Conservation (phyloP, 1,139 yeast genomes). For the Hyphopichia khmerensis region DNA sequence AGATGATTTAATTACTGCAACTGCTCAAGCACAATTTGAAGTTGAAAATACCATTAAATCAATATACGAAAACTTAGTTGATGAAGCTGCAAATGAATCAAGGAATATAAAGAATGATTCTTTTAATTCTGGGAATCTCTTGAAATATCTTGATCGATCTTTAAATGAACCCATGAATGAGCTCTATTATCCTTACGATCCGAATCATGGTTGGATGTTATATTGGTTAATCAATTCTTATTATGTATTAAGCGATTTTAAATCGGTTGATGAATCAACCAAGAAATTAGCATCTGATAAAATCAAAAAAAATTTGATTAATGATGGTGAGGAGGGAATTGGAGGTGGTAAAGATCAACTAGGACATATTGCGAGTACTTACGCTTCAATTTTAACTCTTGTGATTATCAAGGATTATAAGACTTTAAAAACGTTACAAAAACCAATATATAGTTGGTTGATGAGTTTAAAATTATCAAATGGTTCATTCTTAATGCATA, state of each 20-base stretch:
- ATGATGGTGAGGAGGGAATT: conserved; percentile 61
- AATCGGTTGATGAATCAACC: conserved; percentile 7
- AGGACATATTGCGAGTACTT: conserved; percentile 84
- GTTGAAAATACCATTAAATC: conserved; percentile 34
- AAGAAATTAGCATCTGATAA: conserved; percentile 18
- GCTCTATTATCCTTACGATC: conserved; percentile 58
- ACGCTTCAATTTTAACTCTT: conserved; percentile 71
- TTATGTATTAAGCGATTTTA: conserved; percentile 5
- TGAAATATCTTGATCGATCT: conserved; percentile 19
- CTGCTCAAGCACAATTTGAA: conserved; percentile 40
- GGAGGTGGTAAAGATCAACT: conserved; percentile 83
- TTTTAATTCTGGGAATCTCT: conserved; percentile 13
- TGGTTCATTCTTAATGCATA: conserved; percentile 76
- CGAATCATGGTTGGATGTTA: conserved; percentile 87
- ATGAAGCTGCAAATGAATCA: conserved; percentile 11
- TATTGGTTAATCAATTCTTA: conserved; percentile 77
- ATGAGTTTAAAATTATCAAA: conserved; percentile 59
- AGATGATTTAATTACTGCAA: conserved; percentile 26
- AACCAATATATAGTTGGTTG: conserved; percentile 61
- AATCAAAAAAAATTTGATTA: conserved; percentile 25
- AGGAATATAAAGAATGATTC: conserved; percentile 12
- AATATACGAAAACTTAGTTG: conserved; percentile 20
- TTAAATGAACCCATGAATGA: conserved; percentile 49
- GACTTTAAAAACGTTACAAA: conserved; percentile 22
- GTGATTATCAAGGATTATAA: conserved; percentile 51